Base-by-base conservation (phyloP, 78 protist species). In the Trichosphaerium sp. region DNA sequence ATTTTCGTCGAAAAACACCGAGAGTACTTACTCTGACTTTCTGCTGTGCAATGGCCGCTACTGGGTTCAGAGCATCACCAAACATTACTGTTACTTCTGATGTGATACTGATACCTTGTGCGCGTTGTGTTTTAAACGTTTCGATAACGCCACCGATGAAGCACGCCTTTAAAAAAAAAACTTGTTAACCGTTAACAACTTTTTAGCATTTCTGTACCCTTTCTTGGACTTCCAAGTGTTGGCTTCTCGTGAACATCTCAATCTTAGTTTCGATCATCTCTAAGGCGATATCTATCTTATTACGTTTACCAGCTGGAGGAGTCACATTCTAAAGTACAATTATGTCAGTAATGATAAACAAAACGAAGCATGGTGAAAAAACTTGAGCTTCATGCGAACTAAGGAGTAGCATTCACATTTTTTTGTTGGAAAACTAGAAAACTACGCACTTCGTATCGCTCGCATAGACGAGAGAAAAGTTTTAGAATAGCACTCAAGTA, bases 171-270 rank as follows among this genome's bases (percentile, higher is more conserved):
- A n/a, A n/a, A n/a, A n/a, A n/a, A n/a, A 55, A n/a, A n/a, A n/a
- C n/a, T n/a, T n/a, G n/a, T n/a, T n/a, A n/a, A n/a, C n/a, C n/a
- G n/a, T n/a, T 29, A 15, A 7, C 23, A 4, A 7, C 29, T 4
- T 35, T 6, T 54, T 35, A 54, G 10, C 10, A 6, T 54, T 6
- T 10, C 43, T 40, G 32, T 5, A 21, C 56, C 43, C 93, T 78
- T 78, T 92, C 96, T 61, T 92, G 94, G 4, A 92, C 96, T 31
- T 92, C 93, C 29, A 87, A 39, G 34, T 81, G 78, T 25, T 57
- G 60, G 14, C 52, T 23, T 21, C 57, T 79, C 18, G 80, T 69
- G 41, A 87, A 82, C 37, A 69, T 2, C 26, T 73, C 63, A 15
- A 87, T 31, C 11, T 74, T 51, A 26, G 40, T 4, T n/a, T 34